These are phyloP conservation scores for Huntiella omanensis DNA, from an alignment of 2,329 filamentous ascomycete genomes.

Conservation along the genomic window DNA sequence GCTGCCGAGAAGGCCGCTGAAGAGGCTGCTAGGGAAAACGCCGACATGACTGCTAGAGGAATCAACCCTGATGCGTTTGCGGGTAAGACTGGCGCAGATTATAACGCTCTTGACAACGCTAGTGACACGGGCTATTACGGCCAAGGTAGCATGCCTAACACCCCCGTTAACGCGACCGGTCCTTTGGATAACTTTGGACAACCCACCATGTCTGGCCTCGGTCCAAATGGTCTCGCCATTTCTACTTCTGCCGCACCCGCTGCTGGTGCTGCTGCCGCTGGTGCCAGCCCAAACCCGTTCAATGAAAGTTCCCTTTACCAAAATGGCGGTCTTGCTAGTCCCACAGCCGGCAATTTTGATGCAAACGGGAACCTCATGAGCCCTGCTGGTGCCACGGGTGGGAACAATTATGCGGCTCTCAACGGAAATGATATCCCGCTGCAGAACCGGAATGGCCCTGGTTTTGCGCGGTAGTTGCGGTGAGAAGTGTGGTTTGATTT, in stretches of 20 bases:
- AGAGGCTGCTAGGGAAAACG: constrained; percentile 31
- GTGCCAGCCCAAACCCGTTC: background rate
- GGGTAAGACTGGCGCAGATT: constrained; percentile 20
- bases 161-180: constrained; percentile 11
- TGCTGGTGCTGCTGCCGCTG: background rate
- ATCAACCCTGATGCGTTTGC: constrained; percentile 28
- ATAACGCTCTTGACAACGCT: constrained; percentile 17
- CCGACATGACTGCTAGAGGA: constrained; percentile 25
- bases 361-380: background rate
- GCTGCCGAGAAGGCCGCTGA: constrained; percentile 24
- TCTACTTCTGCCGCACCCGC: constrained; percentile 6
- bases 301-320: constrained; percentile 5
- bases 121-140: constrained; percentile 16
- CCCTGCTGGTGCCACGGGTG: background rate
- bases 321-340: constrained; percentile 5
- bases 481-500: background rate
- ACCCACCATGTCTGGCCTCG: constrained; percentile 17
- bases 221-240: constrained; percentile 12
- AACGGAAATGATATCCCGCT: constrained; percentile 4
- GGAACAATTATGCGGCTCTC: background rate
- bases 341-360: background rate
- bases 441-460: background rate
- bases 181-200: constrained; percentile 15
- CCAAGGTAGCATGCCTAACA: constrained; percentile 8
- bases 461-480: background rate